A percentile compares a stretch with the other conserved stretches of the same genome.
Conservation (phyloP, 495 filamentous ascomycete species). For the Aspergillus campestris region DNA sequence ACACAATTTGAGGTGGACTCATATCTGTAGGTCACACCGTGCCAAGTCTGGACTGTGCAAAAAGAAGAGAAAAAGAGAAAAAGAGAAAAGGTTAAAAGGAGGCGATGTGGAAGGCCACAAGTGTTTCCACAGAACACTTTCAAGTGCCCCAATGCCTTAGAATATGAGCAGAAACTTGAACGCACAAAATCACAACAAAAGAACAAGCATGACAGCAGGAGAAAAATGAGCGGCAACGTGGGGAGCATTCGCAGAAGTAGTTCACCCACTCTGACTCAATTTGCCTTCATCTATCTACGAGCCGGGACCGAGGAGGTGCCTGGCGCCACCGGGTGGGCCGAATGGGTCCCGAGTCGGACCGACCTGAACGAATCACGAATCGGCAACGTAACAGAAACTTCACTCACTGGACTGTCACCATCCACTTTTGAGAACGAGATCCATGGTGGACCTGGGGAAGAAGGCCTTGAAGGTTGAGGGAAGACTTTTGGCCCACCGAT, state of each 20-base stretch:
- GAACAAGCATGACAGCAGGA: no score
- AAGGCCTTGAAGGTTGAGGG: no score
- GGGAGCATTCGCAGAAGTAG: no score
- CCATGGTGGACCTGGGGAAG: conserved; percentile 6
- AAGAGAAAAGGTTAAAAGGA: not conserved
- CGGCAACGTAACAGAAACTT: conserved; percentile 19
- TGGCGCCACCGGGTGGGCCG: conserved; percentile 6
- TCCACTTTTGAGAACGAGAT: not conserved
- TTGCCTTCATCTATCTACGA: not conserved
- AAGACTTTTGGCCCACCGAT: no score
- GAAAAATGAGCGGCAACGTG: no score
- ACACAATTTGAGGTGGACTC: conserved; percentile 6
- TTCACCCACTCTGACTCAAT: not conserved
- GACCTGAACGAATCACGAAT: conserved; percentile 13
- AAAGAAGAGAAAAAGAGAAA: not conserved
- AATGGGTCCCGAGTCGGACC: conserved; percentile 1
- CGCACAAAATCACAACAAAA: no score
- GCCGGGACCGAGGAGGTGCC: conserved; percentile 1
- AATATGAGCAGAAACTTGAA: no score
- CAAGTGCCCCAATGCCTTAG: no score
- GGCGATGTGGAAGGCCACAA: not conserved
- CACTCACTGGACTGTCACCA: not conserved
- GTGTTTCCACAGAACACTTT: no score
- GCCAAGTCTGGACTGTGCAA: not conserved
- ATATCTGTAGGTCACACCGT: conserved; percentile 1